phyloP scores from a whole-genome alignment of 306 rosid species.

The Herpetospermum pedunculosum region DNA sequence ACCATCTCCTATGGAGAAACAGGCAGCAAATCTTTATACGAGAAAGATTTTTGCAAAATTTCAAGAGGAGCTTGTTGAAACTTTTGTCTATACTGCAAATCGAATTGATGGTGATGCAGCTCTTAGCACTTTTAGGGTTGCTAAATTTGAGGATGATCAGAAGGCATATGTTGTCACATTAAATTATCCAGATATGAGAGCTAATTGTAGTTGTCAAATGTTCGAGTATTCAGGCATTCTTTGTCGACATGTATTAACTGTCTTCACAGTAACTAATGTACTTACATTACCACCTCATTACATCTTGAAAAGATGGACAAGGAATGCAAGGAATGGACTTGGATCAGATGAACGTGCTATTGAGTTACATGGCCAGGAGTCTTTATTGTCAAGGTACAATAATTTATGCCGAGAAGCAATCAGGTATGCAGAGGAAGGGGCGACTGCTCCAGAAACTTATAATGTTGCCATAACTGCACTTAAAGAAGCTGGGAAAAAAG shows the following conservation, averaged over 20 bases:
- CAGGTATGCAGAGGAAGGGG: constrained; percentile 86
- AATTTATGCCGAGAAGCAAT: constrained; percentile 71
- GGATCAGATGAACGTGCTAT: constrained; percentile 45
- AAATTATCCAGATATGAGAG: constrained; percentile 63
- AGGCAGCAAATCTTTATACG: constrained; percentile 79
- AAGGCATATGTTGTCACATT: constrained; percentile 62
- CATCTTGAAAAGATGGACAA: constrained; percentile 90
- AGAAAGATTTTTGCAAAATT: constrained; percentile 68
- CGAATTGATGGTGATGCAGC: constrained; percentile 77
- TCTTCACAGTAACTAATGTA: constrained; percentile 78
- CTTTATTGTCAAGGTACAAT: constrained; percentile 50
- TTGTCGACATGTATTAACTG: constrained; percentile 82
- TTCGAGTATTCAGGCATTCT: constrained; percentile 91
- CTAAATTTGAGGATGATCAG: constrained; percentile 78
- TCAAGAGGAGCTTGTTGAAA: constrained; percentile 92
- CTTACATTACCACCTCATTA: constrained; percentile 75
- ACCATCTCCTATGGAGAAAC: constrained; percentile 95
- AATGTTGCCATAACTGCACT: constrained; percentile 58
- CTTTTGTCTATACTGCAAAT: constrained; percentile 86
- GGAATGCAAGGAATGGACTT: constrained; percentile 52
- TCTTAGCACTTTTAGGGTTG: constrained; percentile 76
- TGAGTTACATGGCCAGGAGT: constrained; percentile 54
- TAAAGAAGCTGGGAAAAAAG: constrained; percentile 66
- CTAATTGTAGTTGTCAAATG: constrained; percentile 88
- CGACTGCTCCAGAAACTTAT: constrained; percentile 61